A percentile compares a stretch with the other conserved stretches of the same genome.
phyloP scores from a whole-genome alignment of 306 rosid genomes.

The Cotoneaster glaucophyllus region DNA sequence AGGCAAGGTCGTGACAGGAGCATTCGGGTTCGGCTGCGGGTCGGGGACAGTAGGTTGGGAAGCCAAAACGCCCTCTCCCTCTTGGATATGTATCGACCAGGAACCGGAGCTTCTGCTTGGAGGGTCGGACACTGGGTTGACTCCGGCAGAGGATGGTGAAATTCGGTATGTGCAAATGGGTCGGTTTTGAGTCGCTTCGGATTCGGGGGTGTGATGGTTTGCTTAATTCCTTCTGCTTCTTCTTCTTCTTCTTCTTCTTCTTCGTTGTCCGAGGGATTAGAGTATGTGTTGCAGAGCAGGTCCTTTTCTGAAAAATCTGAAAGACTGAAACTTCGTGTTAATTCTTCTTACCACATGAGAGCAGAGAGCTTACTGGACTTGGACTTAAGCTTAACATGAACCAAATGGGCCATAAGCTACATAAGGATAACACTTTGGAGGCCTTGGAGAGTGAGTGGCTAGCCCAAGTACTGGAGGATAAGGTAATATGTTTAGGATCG shows the following conservation, averaged over 20 bases:
- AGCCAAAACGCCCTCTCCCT: conserved; percentile 53
- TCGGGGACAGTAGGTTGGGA: conserved; percentile 21
- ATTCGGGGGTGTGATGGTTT: conserved; percentile 7
- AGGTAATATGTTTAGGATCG: too few relatives aligned
- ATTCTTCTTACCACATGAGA: background rate
- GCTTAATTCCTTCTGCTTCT: conserved; percentile 1
- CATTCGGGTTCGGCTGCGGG: conserved; percentile 8
- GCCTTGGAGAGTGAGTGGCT: too few relatives aligned
- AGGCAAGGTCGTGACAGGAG: conserved; percentile 18
- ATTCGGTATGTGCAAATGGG: conserved; percentile 1
- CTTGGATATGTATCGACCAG: conserved; percentile 76
- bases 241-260: conserved; percentile 17
- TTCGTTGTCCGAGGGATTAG: conserved; percentile 46
- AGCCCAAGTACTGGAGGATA: too few relatives aligned
- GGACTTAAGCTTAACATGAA: background rate
- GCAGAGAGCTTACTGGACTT: background rate
- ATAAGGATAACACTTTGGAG: background rate
- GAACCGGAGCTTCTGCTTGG: conserved; percentile 28
- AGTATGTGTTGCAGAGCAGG: conserved; percentile 49
- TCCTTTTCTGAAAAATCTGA: conserved; percentile 33
- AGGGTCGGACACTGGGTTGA: conserved; percentile 6
- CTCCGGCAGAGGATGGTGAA: background rate
- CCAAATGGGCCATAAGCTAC: background rate
- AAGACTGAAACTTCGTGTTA: background rate
- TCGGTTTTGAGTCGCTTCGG: conserved; percentile 16